Conservation (phyloP, 441 rosid genomes). For the Adansonia gregorii region DNA sequence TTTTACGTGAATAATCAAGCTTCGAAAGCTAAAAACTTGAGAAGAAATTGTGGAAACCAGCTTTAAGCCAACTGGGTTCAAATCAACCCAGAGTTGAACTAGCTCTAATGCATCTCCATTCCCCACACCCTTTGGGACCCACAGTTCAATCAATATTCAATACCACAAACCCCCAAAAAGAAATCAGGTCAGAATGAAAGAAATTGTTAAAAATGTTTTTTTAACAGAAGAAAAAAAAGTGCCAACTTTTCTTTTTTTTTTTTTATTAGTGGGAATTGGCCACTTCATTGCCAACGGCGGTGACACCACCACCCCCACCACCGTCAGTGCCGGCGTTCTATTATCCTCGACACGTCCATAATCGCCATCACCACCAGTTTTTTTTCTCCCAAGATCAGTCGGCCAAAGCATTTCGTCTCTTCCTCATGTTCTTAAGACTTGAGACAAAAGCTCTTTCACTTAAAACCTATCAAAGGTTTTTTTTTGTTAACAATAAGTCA, state of each 20-base stretch:
- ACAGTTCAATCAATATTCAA: constrained; percentile 10
- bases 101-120: constrained; percentile 15
- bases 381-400: constrained; percentile 22
- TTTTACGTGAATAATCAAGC: constrained; percentile 16
- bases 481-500: not conserved
- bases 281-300: not conserved
- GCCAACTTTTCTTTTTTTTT: not conserved
- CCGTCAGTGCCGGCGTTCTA: constrained; percentile 14
- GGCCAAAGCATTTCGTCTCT: constrained; percentile 10
- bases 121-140: constrained; percentile 5
- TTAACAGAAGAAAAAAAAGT: not conserved
- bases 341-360: constrained; percentile 17
- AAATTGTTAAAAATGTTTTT: not conserved
- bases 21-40: not conserved
- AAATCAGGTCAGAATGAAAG: not conserved
- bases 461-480: constrained; percentile 42
- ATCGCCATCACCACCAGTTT: constrained; percentile 17
- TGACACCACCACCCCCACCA: not conserved
- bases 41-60: not conserved
- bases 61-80: not conserved
- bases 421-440: not conserved
- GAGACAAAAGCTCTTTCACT: constrained; percentile 34
- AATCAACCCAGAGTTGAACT: constrained; percentile 21
- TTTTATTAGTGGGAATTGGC: constrained; percentile 16
- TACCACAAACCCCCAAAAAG: not conserved